phyloP scores from a whole-genome alignment of 805 yeast species.

The Barnettozyma sp. region DNA sequence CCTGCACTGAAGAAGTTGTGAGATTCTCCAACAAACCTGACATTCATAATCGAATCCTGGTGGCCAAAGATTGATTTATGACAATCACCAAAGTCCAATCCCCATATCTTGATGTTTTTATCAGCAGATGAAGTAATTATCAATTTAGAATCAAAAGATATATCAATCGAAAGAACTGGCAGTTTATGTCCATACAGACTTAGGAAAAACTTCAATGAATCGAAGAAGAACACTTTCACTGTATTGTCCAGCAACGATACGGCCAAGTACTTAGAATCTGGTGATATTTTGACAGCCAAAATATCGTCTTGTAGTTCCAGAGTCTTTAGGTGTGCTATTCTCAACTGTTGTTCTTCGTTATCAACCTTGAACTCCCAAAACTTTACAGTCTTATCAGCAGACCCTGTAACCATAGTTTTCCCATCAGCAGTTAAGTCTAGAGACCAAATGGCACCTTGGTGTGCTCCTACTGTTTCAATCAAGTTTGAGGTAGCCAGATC shows the following conservation, averaged over 20 bases:
- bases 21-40: constrained; percentile 73
- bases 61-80: constrained; percentile 95
- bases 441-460: constrained; percentile 83
- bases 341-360: constrained; percentile 51
- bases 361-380: constrained; percentile 81
- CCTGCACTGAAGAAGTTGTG: constrained; percentile 87
- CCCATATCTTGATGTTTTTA: constrained; percentile 97
- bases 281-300: constrained; percentile 69
- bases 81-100: constrained; percentile 97
- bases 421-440: constrained; percentile 85
- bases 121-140: constrained; percentile 94
- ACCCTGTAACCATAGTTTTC: constrained; percentile 77
- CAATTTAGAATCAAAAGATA: constrained; percentile 80
- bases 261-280: constrained; percentile 71
- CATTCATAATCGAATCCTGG: constrained; percentile 90
- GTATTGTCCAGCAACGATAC: constrained; percentile 86
- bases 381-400: constrained; percentile 85
- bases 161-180: constrained; percentile 90
- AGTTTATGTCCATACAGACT: constrained; percentile 93
- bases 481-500: constrained; percentile 80
- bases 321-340: constrained; percentile 67
- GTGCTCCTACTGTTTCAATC: constrained; percentile 70
- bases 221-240: constrained; percentile 89
- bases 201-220: constrained; percentile 78
- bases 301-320: constrained; percentile 85